Evolutionary conservation across 345 rosid species (phyloP), one percentile per base, ranked within the genome.

Genomic region (Pugionium dolabratum): DNA sequence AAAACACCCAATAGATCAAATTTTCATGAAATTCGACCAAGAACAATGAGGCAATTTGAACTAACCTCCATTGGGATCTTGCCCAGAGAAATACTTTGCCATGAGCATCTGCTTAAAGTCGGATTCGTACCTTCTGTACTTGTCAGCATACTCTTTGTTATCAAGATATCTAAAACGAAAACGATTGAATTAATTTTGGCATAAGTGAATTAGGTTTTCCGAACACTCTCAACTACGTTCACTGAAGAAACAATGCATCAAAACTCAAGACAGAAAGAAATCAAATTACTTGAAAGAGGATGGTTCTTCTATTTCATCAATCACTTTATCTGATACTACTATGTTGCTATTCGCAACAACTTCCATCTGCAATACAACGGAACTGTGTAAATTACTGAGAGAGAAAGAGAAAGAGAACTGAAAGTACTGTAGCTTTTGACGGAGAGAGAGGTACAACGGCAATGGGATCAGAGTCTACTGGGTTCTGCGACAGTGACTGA

Each of bases 71-170:
- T 78, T 75, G 57, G 88, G 35, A 48, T 80, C 55, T 60, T 77
- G 81, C 71, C 82, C 79, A 4, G 92, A 82, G 85, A 87, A 84
- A 75, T 92, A 85, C 47, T 85, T 87, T 4, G 84, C 79, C 80
- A 85, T 48, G 58, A 89, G 52, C 9, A 79, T 67, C 26, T 41
- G 75, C 47, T 80, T 81, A 66, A 80, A 84, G 66, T 84, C 86
- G 54, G 78, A 79, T 79, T 87, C 91, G 41, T 83, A 87, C 31
- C 66, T 82, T 78, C 63, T 59, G 64, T 50, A 84, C 79, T 84
- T 92, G 43, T 83, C 88, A 34, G 69, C 52, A 67, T 78, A 76
- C 63, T 81, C 84, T 1, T 54, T 62, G 28, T 72, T 66, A 51
- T 81, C 81, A 4, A 76, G 80, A 74, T 73, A 64, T 66, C 89